phyloP scores from a whole-genome alignment of 2,329 filamentous ascomycete genomes.

The Tolypocladium pustulatum region DNA sequence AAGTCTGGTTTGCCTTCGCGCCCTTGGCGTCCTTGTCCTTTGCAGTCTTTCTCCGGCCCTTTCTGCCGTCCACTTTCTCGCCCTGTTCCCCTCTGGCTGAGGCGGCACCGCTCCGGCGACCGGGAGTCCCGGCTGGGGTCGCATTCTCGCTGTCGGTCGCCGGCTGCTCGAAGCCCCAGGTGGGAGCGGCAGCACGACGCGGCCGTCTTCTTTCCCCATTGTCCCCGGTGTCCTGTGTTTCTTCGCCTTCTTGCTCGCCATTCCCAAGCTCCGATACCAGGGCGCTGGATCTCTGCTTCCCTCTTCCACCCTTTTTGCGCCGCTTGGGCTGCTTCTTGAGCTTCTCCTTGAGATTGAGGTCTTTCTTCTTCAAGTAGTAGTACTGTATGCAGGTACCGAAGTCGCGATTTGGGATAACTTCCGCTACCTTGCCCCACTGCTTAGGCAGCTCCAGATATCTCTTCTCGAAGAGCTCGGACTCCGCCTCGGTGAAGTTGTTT shows the following conservation, averaged over 20 bases:
- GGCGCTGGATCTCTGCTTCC: slow-evolving; percentile 51
- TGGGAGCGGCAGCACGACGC: slow-evolving; percentile 58
- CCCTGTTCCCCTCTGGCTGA: slow-evolving; percentile 29
- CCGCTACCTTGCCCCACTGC: slow-evolving; percentile 71
- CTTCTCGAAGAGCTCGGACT: slow-evolving; percentile 61
- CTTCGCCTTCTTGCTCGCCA: slow-evolving; percentile 45
- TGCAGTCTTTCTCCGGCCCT: slow-evolving; percentile 24
- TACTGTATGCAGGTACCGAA: slow-evolving; percentile 77
- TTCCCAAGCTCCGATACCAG: slow-evolving; percentile 57
- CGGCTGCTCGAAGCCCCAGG: slow-evolving; percentile 54
- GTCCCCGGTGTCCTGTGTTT: slow-evolving; percentile 45
- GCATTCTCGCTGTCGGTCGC: slow-evolving; percentile 49
- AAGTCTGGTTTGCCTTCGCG: slow-evolving; percentile 28
- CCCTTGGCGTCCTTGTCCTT: slow-evolving; percentile 32
- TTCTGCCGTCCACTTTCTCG: slow-evolving; percentile 35
- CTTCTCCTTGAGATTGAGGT: slow-evolving; percentile 67
- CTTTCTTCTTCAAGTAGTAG: slow-evolving; percentile 73
- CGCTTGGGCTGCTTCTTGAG: slow-evolving; percentile 53
- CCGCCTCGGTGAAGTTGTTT: slow-evolving; percentile 65
- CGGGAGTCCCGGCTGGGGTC: slow-evolving; percentile 47
- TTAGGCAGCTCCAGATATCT: slow-evolving; percentile 68
- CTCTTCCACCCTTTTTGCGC: slow-evolving; percentile 44
- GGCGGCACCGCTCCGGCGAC: slow-evolving; percentile 33
- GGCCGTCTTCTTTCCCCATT: slow-evolving; percentile 50
- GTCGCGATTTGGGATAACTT: slow-evolving; percentile 54